phyloP scores from a whole-genome alignment of 768 basidiomycete species.

The Russula emetica region DNA sequence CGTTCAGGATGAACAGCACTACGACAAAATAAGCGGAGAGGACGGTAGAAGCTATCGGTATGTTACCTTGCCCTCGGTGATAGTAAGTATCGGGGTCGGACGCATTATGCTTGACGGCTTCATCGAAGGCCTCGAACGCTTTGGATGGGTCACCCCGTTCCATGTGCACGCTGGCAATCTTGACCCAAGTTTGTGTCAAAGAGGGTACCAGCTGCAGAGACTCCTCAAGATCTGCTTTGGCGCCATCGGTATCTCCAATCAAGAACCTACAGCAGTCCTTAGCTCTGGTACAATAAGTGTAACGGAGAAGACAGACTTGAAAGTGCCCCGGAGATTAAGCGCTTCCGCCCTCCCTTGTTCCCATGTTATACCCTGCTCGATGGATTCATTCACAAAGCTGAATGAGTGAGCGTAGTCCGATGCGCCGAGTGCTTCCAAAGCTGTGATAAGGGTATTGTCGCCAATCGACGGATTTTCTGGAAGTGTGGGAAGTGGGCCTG shows the following conservation, averaged over 20 bases:
- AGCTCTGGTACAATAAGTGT: not conserved
- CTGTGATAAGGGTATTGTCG: conserved; percentile 76
- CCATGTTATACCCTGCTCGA: conserved; percentile 82
- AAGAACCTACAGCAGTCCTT: conserved; percentile 62
- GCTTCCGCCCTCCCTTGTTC: conserved; percentile 77
- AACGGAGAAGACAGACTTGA: conserved; percentile 59
- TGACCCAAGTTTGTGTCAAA: conserved; percentile 87
- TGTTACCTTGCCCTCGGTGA: conserved; percentile 90
- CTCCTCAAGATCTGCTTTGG: conserved; percentile 77
- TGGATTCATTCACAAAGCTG: conserved; percentile 74
- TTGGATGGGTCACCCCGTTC: conserved; percentile 78
- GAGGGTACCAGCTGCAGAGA: conserved; percentile 62
- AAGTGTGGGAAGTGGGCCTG: conserved; percentile 64
- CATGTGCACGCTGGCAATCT: conserved; percentile 97
- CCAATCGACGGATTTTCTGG: conserved; percentile 74
- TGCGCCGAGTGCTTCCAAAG: conserved; percentile 78
- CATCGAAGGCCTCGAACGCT: conserved; percentile 89
- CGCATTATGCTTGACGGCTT: conserved; percentile 76
- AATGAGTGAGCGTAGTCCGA: conserved; percentile 80
- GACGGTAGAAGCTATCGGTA: not conserved
- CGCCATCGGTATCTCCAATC: conserved; percentile 73
- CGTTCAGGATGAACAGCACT: conserved; percentile 95
- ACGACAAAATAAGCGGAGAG: conserved; percentile 3
- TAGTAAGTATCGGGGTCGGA: conserved; percentile 96
- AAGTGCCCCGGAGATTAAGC: conserved; percentile 89